phyloP scores from a whole-genome alignment of 495 filamentous ascomycete species.

The Hypoxylon subgilvum region DNA sequence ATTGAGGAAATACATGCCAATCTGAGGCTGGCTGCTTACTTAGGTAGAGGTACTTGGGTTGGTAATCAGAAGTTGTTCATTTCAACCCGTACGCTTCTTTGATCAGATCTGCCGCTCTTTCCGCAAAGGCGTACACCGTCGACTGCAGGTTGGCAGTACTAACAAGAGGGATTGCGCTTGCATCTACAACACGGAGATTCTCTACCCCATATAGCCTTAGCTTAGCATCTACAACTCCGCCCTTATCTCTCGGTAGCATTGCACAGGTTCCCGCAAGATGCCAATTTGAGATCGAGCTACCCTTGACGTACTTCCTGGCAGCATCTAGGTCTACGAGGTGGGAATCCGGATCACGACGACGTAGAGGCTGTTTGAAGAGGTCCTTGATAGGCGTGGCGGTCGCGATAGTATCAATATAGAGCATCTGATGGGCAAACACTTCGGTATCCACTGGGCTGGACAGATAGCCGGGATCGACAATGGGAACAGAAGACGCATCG shows the following conservation, averaged over 20 bases:
- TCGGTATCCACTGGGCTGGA: conserved; percentile 58
- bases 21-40: too few species aligned
- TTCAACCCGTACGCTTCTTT: conserved; percentile 39
- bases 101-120: conserved; percentile 61
- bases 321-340: conserved; percentile 37
- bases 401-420: conserved; percentile 51
- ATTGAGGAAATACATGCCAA: too few species aligned
- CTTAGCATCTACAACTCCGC: conserved; percentile 49
- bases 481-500: conserved; percentile 44
- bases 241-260: too few species aligned
- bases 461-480: conserved; percentile 61
- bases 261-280: too few species aligned
- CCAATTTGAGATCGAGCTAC: too few species aligned
- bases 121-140: conserved; percentile 60
- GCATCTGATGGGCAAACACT: conserved; percentile 51
- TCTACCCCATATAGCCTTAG: conserved; percentile 56
- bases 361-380: conserved; percentile 40
- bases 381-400: conserved; percentile 45
- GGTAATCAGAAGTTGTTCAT: too few species aligned
- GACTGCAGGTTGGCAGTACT: conserved; percentile 55
- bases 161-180: conserved; percentile 59
- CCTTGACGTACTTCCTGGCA: too few species aligned
- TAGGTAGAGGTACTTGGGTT: too few species aligned
- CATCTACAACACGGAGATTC: conserved; percentile 59
- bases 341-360: conserved; percentile 7